Evolutionary conservation across 192 early-diverging fungal species (phyloP).

Genomic region (Dimargaris verticillata): DNA sequence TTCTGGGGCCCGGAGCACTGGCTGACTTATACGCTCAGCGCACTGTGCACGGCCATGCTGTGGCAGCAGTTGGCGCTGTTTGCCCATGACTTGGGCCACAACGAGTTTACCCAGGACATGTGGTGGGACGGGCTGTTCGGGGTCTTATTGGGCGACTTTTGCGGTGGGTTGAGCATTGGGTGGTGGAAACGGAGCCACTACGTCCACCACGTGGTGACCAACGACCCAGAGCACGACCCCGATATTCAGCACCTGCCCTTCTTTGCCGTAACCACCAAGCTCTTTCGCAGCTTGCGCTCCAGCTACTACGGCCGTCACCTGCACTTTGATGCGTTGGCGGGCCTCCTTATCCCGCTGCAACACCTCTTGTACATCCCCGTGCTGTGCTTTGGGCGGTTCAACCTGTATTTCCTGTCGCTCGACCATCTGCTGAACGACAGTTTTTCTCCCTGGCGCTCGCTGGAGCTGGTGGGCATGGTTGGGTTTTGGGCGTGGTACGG

Average conservation of each 20-base stretch:
- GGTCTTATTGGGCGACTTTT: conserved; percentile 57
- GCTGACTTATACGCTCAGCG: conserved; percentile 23
- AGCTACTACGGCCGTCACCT: conserved; percentile 73
- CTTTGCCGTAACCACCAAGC: conserved; percentile 66
- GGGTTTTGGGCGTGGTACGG: conserved; percentile 71
- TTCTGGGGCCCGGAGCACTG: conserved; percentile 14
- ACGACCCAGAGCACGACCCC: conserved; percentile 86
- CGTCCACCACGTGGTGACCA: conserved; percentile 93
- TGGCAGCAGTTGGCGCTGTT: conserved; percentile 89
- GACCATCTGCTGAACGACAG: conserved; percentile 41
- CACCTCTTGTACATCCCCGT: conserved; percentile 76
- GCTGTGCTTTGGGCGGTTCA: conserved; percentile 82
- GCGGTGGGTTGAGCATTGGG: conserved; percentile 78
- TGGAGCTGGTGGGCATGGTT: conserved; percentile 58
- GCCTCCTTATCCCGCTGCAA: conserved; percentile 63
- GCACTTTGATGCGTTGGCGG: conserved; percentile 59
- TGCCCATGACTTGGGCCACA: conserved; percentile 97
- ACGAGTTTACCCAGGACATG: conserved; percentile 60
- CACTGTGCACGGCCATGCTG: conserved; percentile 45
- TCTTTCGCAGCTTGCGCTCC: conserved; percentile 73
- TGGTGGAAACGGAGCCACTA: conserved; percentile 99
- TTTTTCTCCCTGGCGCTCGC: conserved; percentile 48
- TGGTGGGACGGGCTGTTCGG: conserved; percentile 66
- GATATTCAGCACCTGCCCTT: conserved; percentile 97
- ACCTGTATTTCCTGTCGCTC: conserved; percentile 67